Evolutionary conservation across 2,329 filamentous ascomycete species (phyloP).

Genomic region (Fusarium equiseti): DNA sequence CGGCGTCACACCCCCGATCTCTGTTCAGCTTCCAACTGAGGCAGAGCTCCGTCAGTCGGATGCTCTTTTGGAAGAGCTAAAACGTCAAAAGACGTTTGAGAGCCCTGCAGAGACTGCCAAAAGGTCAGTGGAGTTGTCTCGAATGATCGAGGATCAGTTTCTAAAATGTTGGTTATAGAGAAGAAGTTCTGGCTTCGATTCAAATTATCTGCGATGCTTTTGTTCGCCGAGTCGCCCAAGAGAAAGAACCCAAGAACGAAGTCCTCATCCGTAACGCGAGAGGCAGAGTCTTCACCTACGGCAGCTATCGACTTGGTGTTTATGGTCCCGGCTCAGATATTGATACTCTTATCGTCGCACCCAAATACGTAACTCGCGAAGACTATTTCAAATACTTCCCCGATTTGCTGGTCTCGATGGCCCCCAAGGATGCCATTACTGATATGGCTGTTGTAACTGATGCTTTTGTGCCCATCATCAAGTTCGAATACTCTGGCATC

Average conservation of each 20-base stretch:
- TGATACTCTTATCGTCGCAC: conserved; percentile 92
- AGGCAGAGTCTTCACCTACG: conserved; percentile 95
- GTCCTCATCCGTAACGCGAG: conserved; percentile 85
- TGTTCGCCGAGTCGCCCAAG: conserved; percentile 81
- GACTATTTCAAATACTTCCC: conserved; percentile 95
- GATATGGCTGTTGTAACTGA: conserved; percentile 88
- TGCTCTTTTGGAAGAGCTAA: conserved; percentile 84
- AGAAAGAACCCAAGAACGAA: conserved; percentile 78
- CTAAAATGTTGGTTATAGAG: conserved; percentile 31
- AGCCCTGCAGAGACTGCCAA: conserved; percentile 83
- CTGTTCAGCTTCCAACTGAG: conserved; percentile 78
- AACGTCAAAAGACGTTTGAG: conserved; percentile 92
- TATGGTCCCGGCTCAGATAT: conserved; percentile 98
- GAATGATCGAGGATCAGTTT: neutral
- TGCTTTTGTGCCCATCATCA: conserved; percentile 96
- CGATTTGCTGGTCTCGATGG: conserved; percentile 80
- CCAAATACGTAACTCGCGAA: conserved; percentile 86
- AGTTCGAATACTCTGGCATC: conserved; percentile 90
- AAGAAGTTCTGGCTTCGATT: conserved; percentile 77
- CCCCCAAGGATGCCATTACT: conserved; percentile 81
- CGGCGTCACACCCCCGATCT: conserved; percentile 89
- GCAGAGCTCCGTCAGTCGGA: conserved; percentile 82
- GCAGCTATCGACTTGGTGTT: conserved; percentile 93
- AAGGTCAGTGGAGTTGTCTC: conserved; percentile 64
- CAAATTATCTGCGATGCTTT: conserved; percentile 88